Base-by-base conservation (phyloP, 305 asterid genomes). In the Fraxinus velutina region DNA sequence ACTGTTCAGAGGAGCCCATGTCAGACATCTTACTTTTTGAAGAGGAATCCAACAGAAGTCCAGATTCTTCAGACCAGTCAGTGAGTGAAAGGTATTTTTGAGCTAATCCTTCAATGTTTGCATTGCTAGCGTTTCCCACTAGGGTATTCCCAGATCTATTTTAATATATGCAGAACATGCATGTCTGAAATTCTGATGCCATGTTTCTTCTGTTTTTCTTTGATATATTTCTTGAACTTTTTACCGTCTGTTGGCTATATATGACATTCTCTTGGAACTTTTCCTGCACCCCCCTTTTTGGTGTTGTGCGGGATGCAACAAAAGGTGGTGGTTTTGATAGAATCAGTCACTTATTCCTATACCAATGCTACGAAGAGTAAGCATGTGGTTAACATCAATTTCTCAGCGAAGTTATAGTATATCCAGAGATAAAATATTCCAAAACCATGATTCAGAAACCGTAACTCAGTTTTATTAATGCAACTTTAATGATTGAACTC, bases 1-100 rank as follows among this genome's bases (percentile, higher is more conserved):
- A 93, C 87, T 79, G 82, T 80, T 93, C 98, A 17, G 83, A 89
- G 55, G 94, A 91, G 88, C 88, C 89, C 71, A 85, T 94, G 90
- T 89, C 92, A 80, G 89, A 90, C 84, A 85, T 96, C 86, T 84
- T 78, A 79, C 88, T 96, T 79, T 79, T 89, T 32, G 97, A 91
- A 88, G 97, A 91, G 86, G 95, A 89, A 78, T 81, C 90, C 77
- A 78, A 82, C 79, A 85, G 78, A 83, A 84, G 74, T 80, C 82
- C 85, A 55, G 93, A 89, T 86, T 83, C 92, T 83, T 79, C 88
- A 72, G 97, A 93, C 84, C 93, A 88, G 79, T 85, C 91, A 44
- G 83, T 76, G 68, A 89, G 85, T 83, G 90, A 89, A 80, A 88
- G 94, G 92, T 88, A 86, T 19, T 64, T 78, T 75, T 24, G 1